Conservation (phyloP, 108 stramenopile species). For the Cyclostephanos tholiformis region DNA sequence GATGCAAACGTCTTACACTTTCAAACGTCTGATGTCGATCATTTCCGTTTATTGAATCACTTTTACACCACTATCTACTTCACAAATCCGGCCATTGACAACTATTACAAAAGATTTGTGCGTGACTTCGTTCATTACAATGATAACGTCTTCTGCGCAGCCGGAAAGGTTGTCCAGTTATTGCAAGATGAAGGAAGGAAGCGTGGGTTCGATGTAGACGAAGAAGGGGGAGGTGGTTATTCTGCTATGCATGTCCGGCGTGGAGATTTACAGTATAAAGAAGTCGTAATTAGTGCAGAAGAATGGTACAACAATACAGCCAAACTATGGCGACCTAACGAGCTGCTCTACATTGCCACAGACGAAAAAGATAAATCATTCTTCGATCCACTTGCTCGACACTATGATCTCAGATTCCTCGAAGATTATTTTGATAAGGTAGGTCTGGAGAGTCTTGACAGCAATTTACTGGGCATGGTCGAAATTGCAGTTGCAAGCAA, state of each 20-base stretch:
- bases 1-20: constrained; percentile 67
- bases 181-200: constrained; percentile 64
- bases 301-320: constrained; percentile 79
- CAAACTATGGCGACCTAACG: constrained; percentile 65
- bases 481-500: constrained; percentile 88
- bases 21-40: constrained; percentile 51
- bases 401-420: constrained; percentile 73
- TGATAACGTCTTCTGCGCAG: constrained; percentile 86
- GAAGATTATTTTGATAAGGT: constrained; percentile 76
- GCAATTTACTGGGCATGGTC: constrained; percentile 91
- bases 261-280: constrained; percentile 87
- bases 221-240: constrained; percentile 74
- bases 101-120: constrained; percentile 82
- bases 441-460: constrained; percentile 67
- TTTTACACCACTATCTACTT: constrained; percentile 82
- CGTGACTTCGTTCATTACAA: constrained; percentile 86
- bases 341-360: constrained; percentile 84
- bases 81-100: constrained; percentile 71
- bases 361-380: constrained; percentile 87
- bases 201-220: constrained; percentile 55
- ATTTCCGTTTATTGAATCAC: constrained; percentile 78
- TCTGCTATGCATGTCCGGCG: constrained; percentile 86
- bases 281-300: constrained; percentile 72
- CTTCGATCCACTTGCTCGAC: constrained; percentile 77
- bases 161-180: constrained; percentile 82